These are phyloP conservation scores for Gaeumannomyces sp. DNA, from an alignment of 2,329 filamentous ascomycete species.

Conservation along the genomic window DNA sequence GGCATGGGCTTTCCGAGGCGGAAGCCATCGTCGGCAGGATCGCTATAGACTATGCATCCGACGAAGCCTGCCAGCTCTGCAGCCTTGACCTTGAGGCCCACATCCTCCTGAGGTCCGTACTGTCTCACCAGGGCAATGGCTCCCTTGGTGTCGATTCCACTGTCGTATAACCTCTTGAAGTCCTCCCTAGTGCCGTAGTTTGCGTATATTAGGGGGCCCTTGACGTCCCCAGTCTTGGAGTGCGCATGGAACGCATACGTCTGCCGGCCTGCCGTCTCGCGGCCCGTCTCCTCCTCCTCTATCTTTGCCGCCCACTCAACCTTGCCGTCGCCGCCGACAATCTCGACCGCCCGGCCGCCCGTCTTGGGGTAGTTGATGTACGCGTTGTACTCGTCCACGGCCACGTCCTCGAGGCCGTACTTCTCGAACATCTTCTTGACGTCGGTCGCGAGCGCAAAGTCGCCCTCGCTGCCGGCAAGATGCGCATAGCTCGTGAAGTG, in stretches of 20 bases:
- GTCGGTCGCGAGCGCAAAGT: slow-evolving; percentile 79
- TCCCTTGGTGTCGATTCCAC: slow-evolving; percentile 67
- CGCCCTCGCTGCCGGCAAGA: slow-evolving; percentile 89
- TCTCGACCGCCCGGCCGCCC: slow-evolving; percentile 72
- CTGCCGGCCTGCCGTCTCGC: slow-evolving; percentile 57
- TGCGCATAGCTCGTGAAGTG: slow-evolving; percentile 83
- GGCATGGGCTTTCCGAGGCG: slow-evolving; percentile 66
- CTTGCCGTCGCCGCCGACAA: slow-evolving; percentile 61
- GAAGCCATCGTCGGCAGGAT: slow-evolving; percentile 81
- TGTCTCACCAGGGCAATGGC: slow-evolving; percentile 81
- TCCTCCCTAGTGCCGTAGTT: slow-evolving; percentile 87
- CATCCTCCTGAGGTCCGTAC: slow-evolving; percentile 66
- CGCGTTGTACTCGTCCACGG: slow-evolving; percentile 73
- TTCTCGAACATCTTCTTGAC: slow-evolving; percentile 70
- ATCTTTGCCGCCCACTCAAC: slow-evolving; percentile 72
- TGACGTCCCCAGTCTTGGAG: slow-evolving; percentile 80
- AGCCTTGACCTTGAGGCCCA: slow-evolving; percentile 78
- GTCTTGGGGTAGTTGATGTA: slow-evolving; percentile 86
- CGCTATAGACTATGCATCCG: slow-evolving; percentile 88
- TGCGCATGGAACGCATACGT: slow-evolving; percentile 82
- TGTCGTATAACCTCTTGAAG: slow-evolving; percentile 65
- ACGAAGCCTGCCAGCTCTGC: slow-evolving; percentile 80
- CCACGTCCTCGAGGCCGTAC: slow-evolving; percentile 68
- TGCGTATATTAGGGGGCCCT: slow-evolving; percentile 80
- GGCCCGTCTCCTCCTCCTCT: slow-evolving; percentile 71